Base-by-base conservation (phyloP, 2,329 filamentous ascomycete genomes). In the Trichoderma brevicompactum region DNA sequence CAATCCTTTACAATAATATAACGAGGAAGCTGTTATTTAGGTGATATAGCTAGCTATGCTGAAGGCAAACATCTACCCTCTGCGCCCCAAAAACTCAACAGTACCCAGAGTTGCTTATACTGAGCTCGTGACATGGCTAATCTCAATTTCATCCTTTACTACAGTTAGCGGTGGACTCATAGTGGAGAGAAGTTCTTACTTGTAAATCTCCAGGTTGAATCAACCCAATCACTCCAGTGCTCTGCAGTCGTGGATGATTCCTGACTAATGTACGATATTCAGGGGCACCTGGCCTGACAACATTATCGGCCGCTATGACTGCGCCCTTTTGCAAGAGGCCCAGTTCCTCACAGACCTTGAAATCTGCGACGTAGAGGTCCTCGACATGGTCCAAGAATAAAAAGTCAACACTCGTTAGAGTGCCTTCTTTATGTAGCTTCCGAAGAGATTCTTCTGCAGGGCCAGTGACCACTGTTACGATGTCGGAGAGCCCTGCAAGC, bases 311-410 rank as follows among this genome's bases (percentile, higher is more conserved):
- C 0, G 84, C 87, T 19, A 90, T 77, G 0, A 90, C 82, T 0
- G 84, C 84, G 0, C 90, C 90, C 0, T 83, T 81, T 0, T 79
- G 80, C 3, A 95, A 80, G 41, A 94, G 74, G 0, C 82, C 83
- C 5, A 94, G 78, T 44, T 90, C 82, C 78, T 95, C 92, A 73
- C 89, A 92, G 0, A 93, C 82, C 77, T 92, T 92, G 67, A 94
- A 76, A 71, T 95, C 92, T 0, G 85, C 83, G 0, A 85, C 86
- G 74, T 94, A 95, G 0, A 88, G 85, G 0, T 89, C 89, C 76
- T 94, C 94, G 77, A 89, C 89, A 75, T 95, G 92, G 72, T 95
- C 92, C 41, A 95, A 79, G 75, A 95, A 94, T 75, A 93, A 80
- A 44, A 94, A 77, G 70, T 92, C 90, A 66, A 93, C 85, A 52